Evolutionary conservation across 148 eudicot genomes (phyloP).

Genomic region (Salicornia ramosissima): DNA sequence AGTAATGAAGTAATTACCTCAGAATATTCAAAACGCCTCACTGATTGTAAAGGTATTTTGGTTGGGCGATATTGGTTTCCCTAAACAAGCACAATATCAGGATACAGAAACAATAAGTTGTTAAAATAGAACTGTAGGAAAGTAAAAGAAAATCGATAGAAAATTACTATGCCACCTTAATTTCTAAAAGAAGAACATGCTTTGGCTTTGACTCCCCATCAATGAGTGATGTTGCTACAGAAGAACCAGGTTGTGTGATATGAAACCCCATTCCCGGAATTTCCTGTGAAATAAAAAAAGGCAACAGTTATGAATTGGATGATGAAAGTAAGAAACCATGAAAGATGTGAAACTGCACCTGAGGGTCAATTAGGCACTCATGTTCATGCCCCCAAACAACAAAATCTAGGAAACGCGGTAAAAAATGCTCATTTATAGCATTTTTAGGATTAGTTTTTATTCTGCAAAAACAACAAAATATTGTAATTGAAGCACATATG

Average conservation of each 20-base stretch:
- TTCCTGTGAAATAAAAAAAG: conserved; percentile 46
- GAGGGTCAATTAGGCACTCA: conserved; percentile 96
- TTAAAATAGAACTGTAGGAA: neutral
- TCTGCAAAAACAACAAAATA: conserved; percentile 38
- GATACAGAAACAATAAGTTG: neutral
- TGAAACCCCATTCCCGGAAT: conserved; percentile 99
- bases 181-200: conserved; percentile 92
- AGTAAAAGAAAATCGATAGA: neutral
- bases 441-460: conserved; percentile 99
- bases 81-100: conserved; percentile 34
- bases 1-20: conserved; percentile 52
- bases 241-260: conserved; percentile 98
- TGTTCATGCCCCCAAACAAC: conserved; percentile 99
- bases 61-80: conserved; percentile 99
- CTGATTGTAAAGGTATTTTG: conserved; percentile 89
- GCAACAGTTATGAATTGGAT: conserved; percentile 15
- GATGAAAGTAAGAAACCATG: neutral
- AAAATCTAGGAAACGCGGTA: conserved; percentile 94
- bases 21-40: conserved; percentile 88
- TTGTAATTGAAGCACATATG: conserved; percentile 7
- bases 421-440: conserved; percentile 96
- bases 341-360: conserved; percentile 41
- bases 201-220: conserved; percentile 97
- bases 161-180: conserved; percentile 57
- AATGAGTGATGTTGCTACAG: conserved; percentile 95